Percentiles rank a stretch among this genome's conserved stretches.
Evolutionary conservation across 345 rosid species (phyloP).

Genomic region (Boechera stricta): DNA sequence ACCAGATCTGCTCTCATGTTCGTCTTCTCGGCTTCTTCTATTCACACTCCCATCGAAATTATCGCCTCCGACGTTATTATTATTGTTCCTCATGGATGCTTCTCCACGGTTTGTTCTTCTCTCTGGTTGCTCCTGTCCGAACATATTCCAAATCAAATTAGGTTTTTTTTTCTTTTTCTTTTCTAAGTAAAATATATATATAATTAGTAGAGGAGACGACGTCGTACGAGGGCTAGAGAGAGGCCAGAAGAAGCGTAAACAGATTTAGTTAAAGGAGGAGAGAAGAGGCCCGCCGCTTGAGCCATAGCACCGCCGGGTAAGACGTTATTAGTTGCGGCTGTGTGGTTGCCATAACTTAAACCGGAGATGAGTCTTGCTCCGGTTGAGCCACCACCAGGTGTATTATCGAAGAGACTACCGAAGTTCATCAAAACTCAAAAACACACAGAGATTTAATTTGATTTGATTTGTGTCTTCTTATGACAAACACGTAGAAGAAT

Average conservation of each 20-base stretch:
- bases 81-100: conserved; percentile 41
- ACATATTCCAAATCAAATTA: background rate
- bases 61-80: conserved; percentile 39
- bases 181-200: background rate
- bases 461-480: background rate
- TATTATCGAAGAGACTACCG: conserved; percentile 48
- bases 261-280: conserved; percentile 49
- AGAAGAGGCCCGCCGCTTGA: conserved; percentile 42
- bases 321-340: conserved; percentile 24
- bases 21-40: conserved; percentile 65
- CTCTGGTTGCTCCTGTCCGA: conserved; percentile 51
- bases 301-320: conserved; percentile 51
- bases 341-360: conserved; percentile 41
- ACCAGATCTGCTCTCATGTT: conserved; percentile 94
- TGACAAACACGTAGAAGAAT: background rate
- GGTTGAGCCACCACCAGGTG: conserved; percentile 34
- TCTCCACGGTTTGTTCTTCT: conserved; percentile 49
- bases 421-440: conserved; percentile 47
- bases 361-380: conserved; percentile 48
- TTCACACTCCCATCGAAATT: conserved; percentile 47
- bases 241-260: conserved; percentile 49
- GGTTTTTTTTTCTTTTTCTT: background rate
- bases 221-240: conserved; percentile 53
- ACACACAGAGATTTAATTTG: background rate
- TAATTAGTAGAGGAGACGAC: background rate